Evolutionary conservation across 2,329 filamentous ascomycete species (phyloP), one percentile per base, ranked within the genome.

Genomic region (Pseudogymnoascus sp.): DNA sequence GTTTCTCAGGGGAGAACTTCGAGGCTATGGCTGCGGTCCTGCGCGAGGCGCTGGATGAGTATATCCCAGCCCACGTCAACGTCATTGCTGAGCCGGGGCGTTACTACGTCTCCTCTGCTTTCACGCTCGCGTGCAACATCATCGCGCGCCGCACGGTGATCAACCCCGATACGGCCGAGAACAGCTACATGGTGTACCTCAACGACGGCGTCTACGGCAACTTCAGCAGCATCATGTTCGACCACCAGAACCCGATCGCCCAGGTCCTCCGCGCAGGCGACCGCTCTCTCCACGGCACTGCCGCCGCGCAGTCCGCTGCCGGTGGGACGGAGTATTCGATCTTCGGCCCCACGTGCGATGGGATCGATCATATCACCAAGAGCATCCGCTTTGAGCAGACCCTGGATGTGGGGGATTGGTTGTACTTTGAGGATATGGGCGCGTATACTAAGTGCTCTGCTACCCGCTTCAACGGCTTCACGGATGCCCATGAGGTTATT

Each of bases 141-240:
- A 99, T 97, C 74, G 93, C 94, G 31, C 91, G 94, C 65, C 93
- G 94, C 72, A 92, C 91, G 42, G 88, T 97, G 64, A 82, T 88
- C 67, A 86, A 93, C 72, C 85, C 89, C 3, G 79, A 79, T 18
- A 80, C 83, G 10, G 81, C 81, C 60, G 81, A 83, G 66, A 86
- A 85, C 66, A 90, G 87, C 69, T 97, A 96, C 82, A 99, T 97
- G 94, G 79, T 97, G 56, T 99, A 99, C 75, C 80, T 97, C 75
- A 99, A 99, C 74, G 94, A 99, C 70, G 94, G 94, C 28, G 88
- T 97, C 62, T 99, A 99, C 73, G 94, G 94, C 72, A 97, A 97
- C 79, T 97, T 99, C 74, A 96, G 91, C 68, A 95, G 92, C 84
- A 97, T 97, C 82, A 96, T 97, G 81, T 99, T 97, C 75, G 94